Evolutionary conservation across 2,329 filamentous ascomycete genomes (phyloP).

Genomic region (Rugonectria rugulosa): DNA sequence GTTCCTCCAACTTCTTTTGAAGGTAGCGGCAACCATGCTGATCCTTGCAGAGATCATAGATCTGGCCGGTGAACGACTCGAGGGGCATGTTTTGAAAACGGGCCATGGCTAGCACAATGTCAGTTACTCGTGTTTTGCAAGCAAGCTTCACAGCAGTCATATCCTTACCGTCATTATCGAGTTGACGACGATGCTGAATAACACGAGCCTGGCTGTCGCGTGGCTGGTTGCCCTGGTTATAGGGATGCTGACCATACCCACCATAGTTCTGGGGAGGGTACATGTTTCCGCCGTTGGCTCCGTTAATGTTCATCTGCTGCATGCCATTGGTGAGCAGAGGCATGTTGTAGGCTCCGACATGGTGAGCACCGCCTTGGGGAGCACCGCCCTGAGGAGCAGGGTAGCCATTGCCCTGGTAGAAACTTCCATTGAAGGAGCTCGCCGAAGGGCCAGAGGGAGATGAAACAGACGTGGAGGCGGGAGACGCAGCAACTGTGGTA

Average conservation of each 20-base stretch:
- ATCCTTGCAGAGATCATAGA: conserved; percentile 94
- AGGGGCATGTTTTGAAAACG: conserved; percentile 85
- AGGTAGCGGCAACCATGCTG: conserved; percentile 97
- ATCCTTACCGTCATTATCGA: conserved; percentile 72
- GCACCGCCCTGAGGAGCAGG: conserved; percentile 39
- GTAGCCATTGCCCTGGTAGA: conserved; percentile 43
- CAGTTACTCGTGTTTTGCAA: conserved; percentile 32
- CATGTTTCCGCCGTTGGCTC: conserved; percentile 49
- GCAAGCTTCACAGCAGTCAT: background rate
- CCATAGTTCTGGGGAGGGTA: conserved; percentile 67
- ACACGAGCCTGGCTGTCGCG: conserved; percentile 80
- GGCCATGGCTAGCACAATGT: conserved; percentile 64
- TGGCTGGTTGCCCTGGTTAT: conserved; percentile 61
- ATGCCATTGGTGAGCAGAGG: conserved; percentile 71
- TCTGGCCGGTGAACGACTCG: conserved; percentile 80
- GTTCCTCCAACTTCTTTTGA: conserved; percentile 96
- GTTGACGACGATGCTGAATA: conserved; percentile 76
- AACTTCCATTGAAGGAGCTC: conserved; percentile 41
- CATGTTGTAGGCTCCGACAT: conserved; percentile 41
- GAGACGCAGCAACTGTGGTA: conserved; percentile 40
- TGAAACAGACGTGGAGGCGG: conserved; percentile 36
- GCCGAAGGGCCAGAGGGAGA: conserved; percentile 33
- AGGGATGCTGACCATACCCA: conserved; percentile 60
- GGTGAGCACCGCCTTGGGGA: conserved; percentile 38
- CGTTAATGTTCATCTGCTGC: conserved; percentile 68